A percentile compares a stretch with the other conserved stretches of the same genome.
Evolutionary conservation across 768 basidiomycete genomes (phyloP).

Genomic region (Mycena haematopus): DNA sequence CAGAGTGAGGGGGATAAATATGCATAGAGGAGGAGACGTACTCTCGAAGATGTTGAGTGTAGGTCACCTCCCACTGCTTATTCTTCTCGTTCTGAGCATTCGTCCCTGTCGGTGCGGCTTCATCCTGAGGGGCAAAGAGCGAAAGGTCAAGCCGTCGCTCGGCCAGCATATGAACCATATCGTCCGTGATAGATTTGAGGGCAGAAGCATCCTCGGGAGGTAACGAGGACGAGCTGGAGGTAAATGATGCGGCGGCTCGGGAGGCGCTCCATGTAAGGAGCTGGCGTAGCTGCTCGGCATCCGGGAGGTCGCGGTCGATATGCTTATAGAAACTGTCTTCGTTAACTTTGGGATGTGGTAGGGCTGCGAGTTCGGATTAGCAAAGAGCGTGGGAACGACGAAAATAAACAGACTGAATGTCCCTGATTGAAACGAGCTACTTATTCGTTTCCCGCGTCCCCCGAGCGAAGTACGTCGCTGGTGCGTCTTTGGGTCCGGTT

Average conservation of each 20-base stretch:
- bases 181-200: slow-evolving; percentile 62
- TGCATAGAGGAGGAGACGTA: slow-evolving; percentile 41
- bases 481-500: slow-evolving; percentile 40
- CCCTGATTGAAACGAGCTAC: slow-evolving; percentile 70
- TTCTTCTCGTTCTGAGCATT: slow-evolving; percentile 84
- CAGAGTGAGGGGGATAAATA: not conserved
- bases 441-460: slow-evolving; percentile 75
- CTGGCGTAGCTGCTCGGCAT: slow-evolving; percentile 73
- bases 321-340: slow-evolving; percentile 80
- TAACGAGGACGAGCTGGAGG: slow-evolving; percentile 42
- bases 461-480: slow-evolving; percentile 69
- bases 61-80: slow-evolving; percentile 67
- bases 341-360: slow-evolving; percentile 76
- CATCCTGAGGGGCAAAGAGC: slow-evolving; percentile 37
- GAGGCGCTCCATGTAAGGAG: slow-evolving; percentile 78
- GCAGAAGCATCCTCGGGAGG: slow-evolving; percentile 51
- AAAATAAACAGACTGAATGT: slow-evolving; percentile 67
- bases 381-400: not conserved
- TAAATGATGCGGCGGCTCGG: slow-evolving; percentile 50
- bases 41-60: slow-evolving; percentile 70
- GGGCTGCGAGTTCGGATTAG: slow-evolving; percentile 51
- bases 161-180: slow-evolving; percentile 68
- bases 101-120: slow-evolving; percentile 38
- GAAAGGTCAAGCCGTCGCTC: slow-evolving; percentile 68
- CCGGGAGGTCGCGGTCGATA: slow-evolving; percentile 78